Conservation (phyloP, 495 filamentous ascomycete genomes). For the Penicillium parvum region DNA sequence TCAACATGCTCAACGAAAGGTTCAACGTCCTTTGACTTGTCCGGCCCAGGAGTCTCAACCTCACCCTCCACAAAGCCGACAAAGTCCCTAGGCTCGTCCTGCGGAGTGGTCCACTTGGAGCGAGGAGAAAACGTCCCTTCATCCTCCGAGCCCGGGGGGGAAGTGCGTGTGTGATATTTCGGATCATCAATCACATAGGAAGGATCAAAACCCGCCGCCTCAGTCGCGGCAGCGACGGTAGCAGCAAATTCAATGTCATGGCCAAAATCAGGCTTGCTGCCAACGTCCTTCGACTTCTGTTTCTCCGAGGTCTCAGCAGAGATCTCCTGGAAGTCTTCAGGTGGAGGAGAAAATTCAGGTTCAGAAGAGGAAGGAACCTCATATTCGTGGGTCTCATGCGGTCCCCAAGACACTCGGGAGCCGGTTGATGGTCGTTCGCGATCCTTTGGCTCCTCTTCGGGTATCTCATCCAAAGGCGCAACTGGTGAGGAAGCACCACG, state of each 20-base stretch:
- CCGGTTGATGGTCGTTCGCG: conserved; percentile 32
- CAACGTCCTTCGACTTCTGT: conserved; percentile 12
- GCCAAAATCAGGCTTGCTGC: conserved; percentile 15
- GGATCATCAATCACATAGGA: conserved; percentile 65
- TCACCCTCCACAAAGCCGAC: conserved; percentile 37
- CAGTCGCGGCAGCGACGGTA: conserved; percentile 62
- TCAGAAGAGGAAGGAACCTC: conserved; percentile 53
- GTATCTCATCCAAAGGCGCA: not conserved
- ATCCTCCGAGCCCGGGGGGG: conserved; percentile 58
- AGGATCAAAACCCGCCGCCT: conserved; percentile 66
- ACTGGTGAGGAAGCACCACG: conserved; percentile 28
- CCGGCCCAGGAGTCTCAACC: conserved; percentile 16
- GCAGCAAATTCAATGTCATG: conserved; percentile 67
- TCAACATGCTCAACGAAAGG: conserved; percentile 7
- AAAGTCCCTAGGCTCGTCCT: conserved; percentile 22
- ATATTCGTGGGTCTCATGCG: conserved; percentile 57
- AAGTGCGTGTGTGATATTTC: conserved; percentile 56
- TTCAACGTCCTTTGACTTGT: conserved; percentile 11
- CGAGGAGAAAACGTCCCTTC: conserved; percentile 38
- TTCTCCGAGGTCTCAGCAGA: conserved; percentile 11
- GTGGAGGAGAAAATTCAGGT: conserved; percentile 21
- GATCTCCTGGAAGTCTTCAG: conserved; percentile 21
- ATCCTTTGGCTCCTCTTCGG: conserved; percentile 12
- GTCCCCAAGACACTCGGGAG: conserved; percentile 58
- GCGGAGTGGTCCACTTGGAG: conserved; percentile 41